Conservation (phyloP, 2,329 filamentous ascomycete species). For the Colletotrichum limetticola region DNA sequence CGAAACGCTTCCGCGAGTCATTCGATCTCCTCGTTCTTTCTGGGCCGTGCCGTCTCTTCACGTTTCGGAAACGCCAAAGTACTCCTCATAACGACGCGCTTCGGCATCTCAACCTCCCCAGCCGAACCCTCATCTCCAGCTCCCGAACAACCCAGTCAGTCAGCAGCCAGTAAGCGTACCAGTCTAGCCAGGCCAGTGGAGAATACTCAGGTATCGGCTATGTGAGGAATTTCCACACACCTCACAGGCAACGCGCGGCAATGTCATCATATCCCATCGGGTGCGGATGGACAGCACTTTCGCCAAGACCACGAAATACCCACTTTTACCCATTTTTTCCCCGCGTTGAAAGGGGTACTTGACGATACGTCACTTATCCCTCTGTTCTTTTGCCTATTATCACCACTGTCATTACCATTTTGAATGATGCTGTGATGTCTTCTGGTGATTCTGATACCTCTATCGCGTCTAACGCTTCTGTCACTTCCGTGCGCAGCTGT, state of each 20-base stretch:
- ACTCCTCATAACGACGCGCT: background rate
- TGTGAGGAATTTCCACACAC: background rate
- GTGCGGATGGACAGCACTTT: no score
- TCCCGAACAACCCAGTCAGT: slow-evolving; percentile 4
- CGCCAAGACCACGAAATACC: no score
- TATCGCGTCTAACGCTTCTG: no score
- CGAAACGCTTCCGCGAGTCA: background rate
- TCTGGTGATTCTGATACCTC: no score
- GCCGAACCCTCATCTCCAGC: slow-evolving; percentile 3
- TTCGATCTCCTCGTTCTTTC: background rate
- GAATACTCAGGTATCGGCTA: background rate
- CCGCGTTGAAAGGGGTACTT: no score
- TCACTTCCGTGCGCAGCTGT: no score
- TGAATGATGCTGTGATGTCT: no score
- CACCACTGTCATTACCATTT: no score
- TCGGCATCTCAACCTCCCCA: slow-evolving; percentile 15
- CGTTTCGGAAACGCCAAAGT: slow-evolving; percentile 11
- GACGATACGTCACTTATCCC: no score
- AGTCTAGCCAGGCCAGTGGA: background rate
- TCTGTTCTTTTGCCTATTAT: no score
- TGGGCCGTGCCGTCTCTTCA: background rate
- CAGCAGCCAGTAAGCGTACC: background rate
- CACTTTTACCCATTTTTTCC: no score
- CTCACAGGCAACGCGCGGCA: background rate
- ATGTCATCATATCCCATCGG: slow-evolving; percentile 2